Percentiles rank a stretch among this genome's conserved stretches.
Conservation (phyloP, 2,329 filamentous ascomycete genomes). For the Fusarium algeriense region DNA sequence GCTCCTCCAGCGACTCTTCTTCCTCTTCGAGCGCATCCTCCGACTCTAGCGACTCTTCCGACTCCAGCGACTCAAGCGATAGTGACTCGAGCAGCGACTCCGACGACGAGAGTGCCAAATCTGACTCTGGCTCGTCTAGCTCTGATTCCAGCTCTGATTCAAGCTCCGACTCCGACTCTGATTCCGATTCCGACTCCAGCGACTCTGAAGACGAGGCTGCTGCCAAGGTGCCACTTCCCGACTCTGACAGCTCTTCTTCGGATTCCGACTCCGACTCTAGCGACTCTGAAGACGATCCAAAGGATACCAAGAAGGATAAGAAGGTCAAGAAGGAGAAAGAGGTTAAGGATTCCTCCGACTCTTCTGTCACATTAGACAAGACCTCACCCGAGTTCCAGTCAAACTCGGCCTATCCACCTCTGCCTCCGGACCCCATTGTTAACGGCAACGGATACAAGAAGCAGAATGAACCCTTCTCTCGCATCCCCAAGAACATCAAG, state of each 20-base stretch:
- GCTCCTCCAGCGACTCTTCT: conserved; percentile 23
- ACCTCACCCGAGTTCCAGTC: conserved; percentile 57
- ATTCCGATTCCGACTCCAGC: conserved; percentile 52
- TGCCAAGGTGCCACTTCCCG: conserved; percentile 58
- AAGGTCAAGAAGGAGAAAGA: conserved; percentile 32
- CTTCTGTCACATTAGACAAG: conserved; percentile 64
- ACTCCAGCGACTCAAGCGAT: conserved; percentile 47
- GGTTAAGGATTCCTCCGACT: conserved; percentile 55
- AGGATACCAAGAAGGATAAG: conserved; percentile 46
- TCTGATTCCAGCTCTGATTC: conserved; percentile 47
- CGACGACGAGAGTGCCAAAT: conserved; percentile 53
- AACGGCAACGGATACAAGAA: conserved; percentile 57
- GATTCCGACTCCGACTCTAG: conserved; percentile 51
- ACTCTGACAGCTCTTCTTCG: conserved; percentile 54
- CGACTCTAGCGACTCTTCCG: conserved; percentile 47
- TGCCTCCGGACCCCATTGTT: conserved; percentile 63
- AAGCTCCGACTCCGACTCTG: conserved; percentile 48
- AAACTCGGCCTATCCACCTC: conserved; percentile 59
- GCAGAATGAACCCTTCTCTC: conserved; percentile 79
- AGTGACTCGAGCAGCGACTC: conserved; percentile 47
- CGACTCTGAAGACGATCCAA: conserved; percentile 51
- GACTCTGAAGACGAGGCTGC: conserved; percentile 54
- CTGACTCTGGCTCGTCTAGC: conserved; percentile 53
- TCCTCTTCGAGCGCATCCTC: conserved; percentile 36
- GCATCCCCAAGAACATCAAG: conserved; percentile 75